Conservation (phyloP, 805 yeast species). For the Saturnispora sekii region DNA sequence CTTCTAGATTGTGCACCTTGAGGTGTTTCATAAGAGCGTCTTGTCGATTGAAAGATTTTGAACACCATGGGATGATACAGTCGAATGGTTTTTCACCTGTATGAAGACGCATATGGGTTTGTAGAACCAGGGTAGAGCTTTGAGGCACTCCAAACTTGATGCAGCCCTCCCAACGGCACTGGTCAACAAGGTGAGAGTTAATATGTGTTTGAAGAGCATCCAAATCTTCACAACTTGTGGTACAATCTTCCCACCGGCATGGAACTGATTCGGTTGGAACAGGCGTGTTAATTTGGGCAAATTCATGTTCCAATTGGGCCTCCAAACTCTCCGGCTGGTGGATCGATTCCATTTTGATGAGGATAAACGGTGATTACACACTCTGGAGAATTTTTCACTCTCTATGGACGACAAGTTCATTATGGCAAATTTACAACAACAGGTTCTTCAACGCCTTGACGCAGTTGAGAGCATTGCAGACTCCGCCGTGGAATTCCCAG, state of each 20-base stretch:
- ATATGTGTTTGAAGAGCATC: conserved; percentile 34
- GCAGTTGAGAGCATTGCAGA: conserved; percentile 55
- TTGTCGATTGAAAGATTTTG: conserved; percentile 44
- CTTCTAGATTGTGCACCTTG: conserved; percentile 45
- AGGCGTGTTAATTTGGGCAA: not conserved
- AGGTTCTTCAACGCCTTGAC: conserved; percentile 56
- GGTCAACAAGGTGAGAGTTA: conserved; percentile 25
- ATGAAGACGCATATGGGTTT: conserved; percentile 56
- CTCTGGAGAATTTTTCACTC: not conserved
- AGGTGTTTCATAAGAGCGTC: conserved; percentile 60
- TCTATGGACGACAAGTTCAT: too few species aligned
- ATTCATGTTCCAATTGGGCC: conserved; percentile 3
- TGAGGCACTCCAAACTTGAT: conserved; percentile 40
- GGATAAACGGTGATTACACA: not conserved
- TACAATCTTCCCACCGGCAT: conserved; percentile 34
- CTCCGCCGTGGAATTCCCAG: conserved; percentile 60
- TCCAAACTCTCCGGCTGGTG: conserved; percentile 1
- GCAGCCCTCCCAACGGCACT: conserved; percentile 58
- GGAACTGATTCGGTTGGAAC: not conserved
- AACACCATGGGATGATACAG: conserved; percentile 62
- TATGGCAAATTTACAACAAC: conserved; percentile 64
- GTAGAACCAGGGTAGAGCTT: conserved; percentile 47
- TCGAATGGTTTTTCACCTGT: conserved; percentile 58
- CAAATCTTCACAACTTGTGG: conserved; percentile 21
- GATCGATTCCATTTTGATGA: too few species aligned